Evolutionary conservation across 2,329 filamentous ascomycete genomes (phyloP), one percentile per base, ranked within the genome.

Genomic region (Cladosporium sp.): DNA sequence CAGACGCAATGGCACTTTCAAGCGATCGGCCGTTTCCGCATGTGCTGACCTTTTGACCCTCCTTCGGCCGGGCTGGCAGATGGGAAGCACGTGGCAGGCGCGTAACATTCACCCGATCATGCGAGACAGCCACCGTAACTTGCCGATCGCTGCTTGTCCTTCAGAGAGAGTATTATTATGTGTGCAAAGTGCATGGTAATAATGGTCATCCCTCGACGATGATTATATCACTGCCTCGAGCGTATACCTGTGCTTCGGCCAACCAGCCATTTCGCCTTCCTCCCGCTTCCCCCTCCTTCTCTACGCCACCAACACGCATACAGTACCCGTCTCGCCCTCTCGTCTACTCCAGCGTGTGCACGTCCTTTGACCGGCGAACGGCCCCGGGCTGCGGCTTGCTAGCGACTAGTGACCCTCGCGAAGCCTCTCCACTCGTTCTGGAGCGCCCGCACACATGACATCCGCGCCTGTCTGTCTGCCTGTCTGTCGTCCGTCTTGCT

Each of bases 361-460:
- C 52, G 52, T 55, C 52, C 52, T 33, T 7, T n/a, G 8, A 46
- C 40, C 40, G 40, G 40, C 28, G 28, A 55, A 55, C 52, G 28
- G 52, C 52, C 52, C 52, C 52, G 52, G 40, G 28, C 29, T 55
- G 52, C 52, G 29, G 52, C 52, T 55, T 55, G 40, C 40, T 46
- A 46, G 40, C 40, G n/a, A 33, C 37, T 57, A 37, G 55, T 11
- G 55, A 57, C 55, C 55, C 55, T 57, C 55, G 49, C 49, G 29
- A 23, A 23, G 31, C 55, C 56, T 59, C 56, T 59, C 56, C 56
- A 59, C 56, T 59, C 56, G 56, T 57, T 57, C 55, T 59, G 56
- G 56, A 59, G 56, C 56, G 56, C 56, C 56, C 56, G 56, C 56
- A 59, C 33, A 35, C 55, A 37, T 58, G 55, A 59, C 56, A 59